Evolutionary conservation across 2,329 filamentous ascomycete genomes (phyloP), one percentile per base, ranked within the genome.

Genomic region (Paracamarosporium sp.): DNA sequence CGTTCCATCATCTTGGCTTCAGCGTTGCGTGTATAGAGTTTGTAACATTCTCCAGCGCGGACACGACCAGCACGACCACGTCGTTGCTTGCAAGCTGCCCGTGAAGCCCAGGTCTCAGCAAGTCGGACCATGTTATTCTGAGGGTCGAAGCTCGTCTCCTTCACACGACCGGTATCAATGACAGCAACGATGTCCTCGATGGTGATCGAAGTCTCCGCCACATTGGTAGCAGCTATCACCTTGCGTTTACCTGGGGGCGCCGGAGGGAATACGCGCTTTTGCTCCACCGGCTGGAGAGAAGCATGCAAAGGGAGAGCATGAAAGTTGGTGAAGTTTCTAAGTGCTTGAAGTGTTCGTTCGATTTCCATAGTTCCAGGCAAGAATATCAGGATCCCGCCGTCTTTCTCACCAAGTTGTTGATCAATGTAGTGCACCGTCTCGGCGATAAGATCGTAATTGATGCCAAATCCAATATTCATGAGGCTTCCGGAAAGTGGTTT

Each of bases 181-280:
- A 99, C 95, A 2, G 92, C 94, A 2, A 98, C 91, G 52, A 99
- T 91, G 72, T 99, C 95, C 72, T 97, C 93, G 59, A 99, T 99
- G 0, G 95, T 99, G 74, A 99, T 98, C 2, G 95, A 98, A 0
- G 95, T 99, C 76, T 99, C 95, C 1, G 95, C 95, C 2, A 99
- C 94, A 69, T 99, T 99, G 43, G 95, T 99, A 1, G 95, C 92
- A 6, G 94, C 91, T 31, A 99, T 91, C 12, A 99, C 87, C 78
- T 99, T 99, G 33, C 95, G 86, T 77, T 92, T 93, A 0, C 93
- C 93, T 2, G 80, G 75, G 0, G 94, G 93, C 4, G 95, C 80
- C 13, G 83, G 83, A 27, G 86, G 83, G 73, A 99, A 99, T 0
- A 99, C 95, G 24, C 88, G 86, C 59, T 91, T 90, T 76, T 99